Evolutionary conservation across 768 basidiomycete genomes (phyloP).

Genomic region (Russula emetica): DNA sequence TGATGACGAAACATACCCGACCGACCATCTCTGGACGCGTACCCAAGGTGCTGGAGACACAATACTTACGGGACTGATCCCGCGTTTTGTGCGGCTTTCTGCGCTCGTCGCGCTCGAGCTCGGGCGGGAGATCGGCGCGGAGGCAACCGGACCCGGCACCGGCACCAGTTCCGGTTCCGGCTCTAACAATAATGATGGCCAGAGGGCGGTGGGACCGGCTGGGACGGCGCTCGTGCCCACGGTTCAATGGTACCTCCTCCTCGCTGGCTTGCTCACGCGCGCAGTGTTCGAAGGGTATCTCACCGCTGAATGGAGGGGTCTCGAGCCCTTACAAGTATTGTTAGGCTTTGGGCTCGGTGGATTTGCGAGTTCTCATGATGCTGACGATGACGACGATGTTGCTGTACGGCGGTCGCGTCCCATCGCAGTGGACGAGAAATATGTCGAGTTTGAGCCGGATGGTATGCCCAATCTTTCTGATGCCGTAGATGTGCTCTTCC

Average conservation of each 20-base stretch:
- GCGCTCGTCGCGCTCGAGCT: constrained; percentile 76
- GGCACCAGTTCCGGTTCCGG: not conserved
- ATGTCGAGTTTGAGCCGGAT: constrained; percentile 66
- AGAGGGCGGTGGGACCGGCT: not conserved
- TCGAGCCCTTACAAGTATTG: constrained; percentile 63
- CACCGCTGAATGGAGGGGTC: constrained; percentile 73
- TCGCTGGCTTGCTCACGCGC: constrained; percentile 73
- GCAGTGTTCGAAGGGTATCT: constrained; percentile 83
- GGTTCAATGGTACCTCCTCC: constrained; percentile 75
- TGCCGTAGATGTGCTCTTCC: constrained; percentile 67
- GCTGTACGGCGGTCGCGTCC: not conserved
- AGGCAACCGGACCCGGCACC: not conserved
- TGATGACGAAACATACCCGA: not conserved
- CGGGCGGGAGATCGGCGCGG: constrained; percentile 55
- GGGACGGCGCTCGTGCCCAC: constrained; percentile 57
- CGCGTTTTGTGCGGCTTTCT: constrained; percentile 70
- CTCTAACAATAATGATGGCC: not conserved
- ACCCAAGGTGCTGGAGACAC: constrained; percentile 53
- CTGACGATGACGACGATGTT: not conserved
- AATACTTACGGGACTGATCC: constrained; percentile 60
- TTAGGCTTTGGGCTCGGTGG: constrained; percentile 63
- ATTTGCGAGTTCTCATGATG: not conserved
- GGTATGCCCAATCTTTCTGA: constrained; percentile 65
- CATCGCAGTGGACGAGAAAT: constrained; percentile 34
- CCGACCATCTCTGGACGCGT: constrained; percentile 1